Evolutionary conservation across 208 protist genomes (phyloP), one percentile per base, ranked within the genome.

Genomic region (Leishmania arabica): DNA sequence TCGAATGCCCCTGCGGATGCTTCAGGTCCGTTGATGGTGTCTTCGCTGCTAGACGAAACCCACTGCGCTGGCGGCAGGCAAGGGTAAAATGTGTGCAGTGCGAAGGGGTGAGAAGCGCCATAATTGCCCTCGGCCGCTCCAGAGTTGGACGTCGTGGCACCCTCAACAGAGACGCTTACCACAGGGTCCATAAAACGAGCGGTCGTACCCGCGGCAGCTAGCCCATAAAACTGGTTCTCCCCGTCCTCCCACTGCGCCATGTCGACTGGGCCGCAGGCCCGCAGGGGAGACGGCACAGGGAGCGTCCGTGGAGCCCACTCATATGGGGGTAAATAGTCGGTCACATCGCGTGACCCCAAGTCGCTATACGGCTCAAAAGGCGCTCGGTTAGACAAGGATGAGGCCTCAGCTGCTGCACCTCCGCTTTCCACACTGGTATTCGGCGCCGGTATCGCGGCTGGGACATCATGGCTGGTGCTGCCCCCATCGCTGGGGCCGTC

Each of bases 251-350:
- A 66, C 74, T 7, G 51, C 15, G 49, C 53, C 72, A 62, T 62
- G 72, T 64, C 51, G 31, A 24, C 51, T 45, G 51, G 17, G 34
- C 31, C 51, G 17, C 51, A 19, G 70, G n/a, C n/a, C 49, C 72
- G 54, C 53, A 56, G 45, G 17, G 71, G 77, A 1, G 77, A 78
- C 0, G 71, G 54, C 51, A 85, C 65, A 64, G 65, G 77, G 60
- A 82, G 62, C 13, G 82, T 79, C 34, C 82, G 77, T 27, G 77
- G 82, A 1, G 69, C 82, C 82, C 82, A 85, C 73, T 85, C 82
- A 66, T 85, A 85, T 21, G 77, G 77, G 1, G 82, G 82, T 65
- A 85, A 58, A 17, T 19, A 24, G n/a, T 49, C 65, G 21, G 75
- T 72, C n/a, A 24, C 77, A 45, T 76, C 82, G 11, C n/a, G n/a